Percentiles rank a stretch among this genome's conserved stretches.
Evolutionary conservation across 2,329 filamentous ascomycete species (phyloP).

Genomic region (Microcyclospora pomicola): DNA sequence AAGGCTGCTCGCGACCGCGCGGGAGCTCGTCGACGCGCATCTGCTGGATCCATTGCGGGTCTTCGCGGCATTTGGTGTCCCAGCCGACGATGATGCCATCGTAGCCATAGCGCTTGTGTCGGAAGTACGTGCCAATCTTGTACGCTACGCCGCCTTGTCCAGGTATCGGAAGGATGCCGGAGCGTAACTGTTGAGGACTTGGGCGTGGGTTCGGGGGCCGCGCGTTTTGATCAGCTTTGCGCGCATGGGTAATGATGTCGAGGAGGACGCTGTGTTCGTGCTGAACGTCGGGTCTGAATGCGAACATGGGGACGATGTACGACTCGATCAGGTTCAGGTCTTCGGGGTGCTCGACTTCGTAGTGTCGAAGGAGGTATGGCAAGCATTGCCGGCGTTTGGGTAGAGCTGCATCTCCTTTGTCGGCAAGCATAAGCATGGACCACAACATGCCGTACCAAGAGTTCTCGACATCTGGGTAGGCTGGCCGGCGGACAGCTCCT

Average conservation of each 20-base stretch:
- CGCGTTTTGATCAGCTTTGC: constrained; percentile 41
- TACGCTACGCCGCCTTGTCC: constrained; percentile 38
- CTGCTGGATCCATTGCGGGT: constrained; percentile 49
- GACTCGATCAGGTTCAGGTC: constrained; percentile 59
- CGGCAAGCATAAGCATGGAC: constrained; percentile 40
- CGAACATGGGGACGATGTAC: constrained; percentile 51
- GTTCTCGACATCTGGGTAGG: constrained; percentile 37
- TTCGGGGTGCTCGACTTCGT: constrained; percentile 52
- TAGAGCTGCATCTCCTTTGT: constrained; percentile 12
- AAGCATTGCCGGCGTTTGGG: constrained; percentile 42
- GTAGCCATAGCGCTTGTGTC: constrained; percentile 67
- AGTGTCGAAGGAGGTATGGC: constrained; percentile 49
- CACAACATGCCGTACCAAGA: constrained; percentile 63
- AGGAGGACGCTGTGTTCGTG: constrained; percentile 41
- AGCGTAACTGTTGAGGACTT: neutral
- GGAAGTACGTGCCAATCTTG: constrained; percentile 70
- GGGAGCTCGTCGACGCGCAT: constrained; percentile 49
- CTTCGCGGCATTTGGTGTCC: constrained; percentile 47
- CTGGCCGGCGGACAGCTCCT: constrained; percentile 13
- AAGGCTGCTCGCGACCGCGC: constrained; percentile 53
- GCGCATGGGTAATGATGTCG: constrained; percentile 42
- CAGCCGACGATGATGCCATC: constrained; percentile 79
- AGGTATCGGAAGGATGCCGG: constrained; percentile 9
- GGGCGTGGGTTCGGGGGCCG: constrained; percentile 25
- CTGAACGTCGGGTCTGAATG: constrained; percentile 17